These are phyloP conservation scores for Saturnispora gosingensis DNA, from an alignment of 805 yeast genomes.

Conservation along the genomic window DNA sequence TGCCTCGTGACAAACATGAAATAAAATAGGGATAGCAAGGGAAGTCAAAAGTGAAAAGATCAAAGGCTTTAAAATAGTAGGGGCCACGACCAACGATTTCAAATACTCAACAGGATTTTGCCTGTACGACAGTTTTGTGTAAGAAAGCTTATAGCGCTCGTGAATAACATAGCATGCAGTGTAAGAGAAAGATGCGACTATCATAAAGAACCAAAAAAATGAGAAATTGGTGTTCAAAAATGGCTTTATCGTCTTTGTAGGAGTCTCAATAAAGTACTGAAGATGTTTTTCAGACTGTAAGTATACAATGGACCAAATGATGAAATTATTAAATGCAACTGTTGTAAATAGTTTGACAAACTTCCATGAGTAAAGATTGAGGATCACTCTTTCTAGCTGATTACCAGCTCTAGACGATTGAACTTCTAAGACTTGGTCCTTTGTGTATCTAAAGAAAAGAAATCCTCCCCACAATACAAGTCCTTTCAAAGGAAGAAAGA, in stretches of 20 bases:
- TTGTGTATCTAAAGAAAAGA: conserved; percentile 21
- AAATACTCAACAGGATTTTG: conserved; percentile 31
- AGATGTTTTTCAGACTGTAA: conserved; percentile 17
- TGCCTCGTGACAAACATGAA: conserved; percentile 31
- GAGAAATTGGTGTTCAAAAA: conserved; percentile 36
- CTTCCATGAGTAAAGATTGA: conserved; percentile 19
- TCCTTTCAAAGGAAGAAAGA: conserved; percentile 21
- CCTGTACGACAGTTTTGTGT: conserved; percentile 35
- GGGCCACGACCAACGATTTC: conserved; percentile 6
- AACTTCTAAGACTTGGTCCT: conserved; percentile 22
- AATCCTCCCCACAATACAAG: conserved; percentile 23
- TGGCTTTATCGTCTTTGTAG: conserved; percentile 33
- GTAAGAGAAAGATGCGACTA: conserved; percentile 36
- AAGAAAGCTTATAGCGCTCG: conserved; percentile 46
- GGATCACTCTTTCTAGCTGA: conserved; percentile 19
- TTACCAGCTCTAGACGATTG: conserved; percentile 20
- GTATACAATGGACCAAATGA: conserved; percentile 15
- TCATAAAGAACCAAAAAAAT: conserved; percentile 40
- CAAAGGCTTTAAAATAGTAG: conserved; percentile 22
- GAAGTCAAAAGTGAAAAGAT: conserved; percentile 32
- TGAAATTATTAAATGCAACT: conserved; percentile 15
- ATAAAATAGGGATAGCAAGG: conserved; percentile 23
- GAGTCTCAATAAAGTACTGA: conserved; percentile 24
- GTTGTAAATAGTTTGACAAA: conserved; percentile 18
- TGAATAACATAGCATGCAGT: conserved; percentile 41